Evolutionary conservation across 345 rosid species (phyloP).

Genomic region (Excoecaria cochinchinensis): DNA sequence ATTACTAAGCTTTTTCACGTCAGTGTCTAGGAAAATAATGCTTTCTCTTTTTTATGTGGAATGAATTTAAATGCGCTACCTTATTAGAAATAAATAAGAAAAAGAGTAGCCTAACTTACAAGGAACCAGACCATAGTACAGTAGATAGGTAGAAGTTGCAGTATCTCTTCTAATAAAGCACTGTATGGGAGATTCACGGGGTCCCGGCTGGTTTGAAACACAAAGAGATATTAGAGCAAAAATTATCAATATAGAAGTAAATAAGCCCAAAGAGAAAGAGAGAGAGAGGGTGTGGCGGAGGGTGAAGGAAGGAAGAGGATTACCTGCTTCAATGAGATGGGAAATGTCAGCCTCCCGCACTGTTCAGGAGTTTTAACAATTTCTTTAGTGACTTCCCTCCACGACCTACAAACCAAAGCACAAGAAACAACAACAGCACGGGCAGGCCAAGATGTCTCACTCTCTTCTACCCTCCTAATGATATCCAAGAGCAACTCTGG

Average conservation of each 20-base stretch:
- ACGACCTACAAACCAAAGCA: slow-evolving; percentile 85
- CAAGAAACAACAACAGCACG: slow-evolving; percentile 79
- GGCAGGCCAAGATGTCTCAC: slow-evolving; percentile 84
- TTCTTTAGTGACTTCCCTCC: slow-evolving; percentile 87
- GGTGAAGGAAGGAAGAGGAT: slow-evolving; percentile 11
- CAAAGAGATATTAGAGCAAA: slow-evolving; percentile 21
- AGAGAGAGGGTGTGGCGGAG: too few species aligned
- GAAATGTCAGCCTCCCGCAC: slow-evolving; percentile 86
- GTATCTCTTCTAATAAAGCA: slow-evolving; percentile 87
- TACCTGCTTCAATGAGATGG: slow-evolving; percentile 93
- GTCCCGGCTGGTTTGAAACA: slow-evolving; percentile 66
- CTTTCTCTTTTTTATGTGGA: too few species aligned
- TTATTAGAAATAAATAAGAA: neutral
- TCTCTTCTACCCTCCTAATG: slow-evolving; percentile 78
- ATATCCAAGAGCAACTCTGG: slow-evolving; percentile 86
- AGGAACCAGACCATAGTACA: slow-evolving; percentile 78
- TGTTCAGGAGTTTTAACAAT: slow-evolving; percentile 80
- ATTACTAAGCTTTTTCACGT: too few species aligned
- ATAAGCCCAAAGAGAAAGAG: neutral
- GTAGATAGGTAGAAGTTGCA: slow-evolving; percentile 62
- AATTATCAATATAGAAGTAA: neutral
- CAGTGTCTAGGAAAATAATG: neutral
- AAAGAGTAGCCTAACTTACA: slow-evolving; percentile 54
- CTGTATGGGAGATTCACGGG: slow-evolving; percentile 75
- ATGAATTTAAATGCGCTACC: neutral